Evolutionary conservation across 306 rosid genomes (phyloP).

Genomic region (Chamaecrista fasciculata): DNA sequence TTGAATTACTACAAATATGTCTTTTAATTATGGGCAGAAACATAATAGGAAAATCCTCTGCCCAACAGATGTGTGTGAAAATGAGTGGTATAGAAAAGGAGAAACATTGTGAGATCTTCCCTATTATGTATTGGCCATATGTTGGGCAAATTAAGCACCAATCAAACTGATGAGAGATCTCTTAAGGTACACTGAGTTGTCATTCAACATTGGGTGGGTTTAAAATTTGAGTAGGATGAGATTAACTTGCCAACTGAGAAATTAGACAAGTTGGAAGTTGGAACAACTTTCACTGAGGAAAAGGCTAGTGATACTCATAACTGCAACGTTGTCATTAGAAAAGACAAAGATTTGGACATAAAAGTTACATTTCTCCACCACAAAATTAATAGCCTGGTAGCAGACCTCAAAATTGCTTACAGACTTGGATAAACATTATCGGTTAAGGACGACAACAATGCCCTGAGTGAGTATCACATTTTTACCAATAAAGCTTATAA

Average conservation of each 20-base stretch:
- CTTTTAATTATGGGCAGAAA: no score
- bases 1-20: no score
- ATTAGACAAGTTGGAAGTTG: not conserved
- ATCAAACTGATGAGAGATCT: not conserved
- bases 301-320: not conserved
- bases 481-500: not conserved
- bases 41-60: no score
- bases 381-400: conserved; percentile 1
- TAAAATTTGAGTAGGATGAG: no score
- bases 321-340: not conserved
- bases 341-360: conserved; percentile 3
- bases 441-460: not conserved
- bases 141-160: no score
- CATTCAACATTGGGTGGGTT: no score
- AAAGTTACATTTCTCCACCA: not conserved
- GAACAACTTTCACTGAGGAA: not conserved
- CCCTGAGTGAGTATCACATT: no score
- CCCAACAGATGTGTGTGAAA: no score
- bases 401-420: conserved; percentile 31
- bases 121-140: no score
- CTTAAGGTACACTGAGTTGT: not conserved
- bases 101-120: no score
- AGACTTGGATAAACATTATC: not conserved
- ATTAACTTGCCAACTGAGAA: not conserved
- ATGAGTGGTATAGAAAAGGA: no score